Conservation (phyloP, 179 eudicot genomes). For the Spinacia oleracea region DNA sequence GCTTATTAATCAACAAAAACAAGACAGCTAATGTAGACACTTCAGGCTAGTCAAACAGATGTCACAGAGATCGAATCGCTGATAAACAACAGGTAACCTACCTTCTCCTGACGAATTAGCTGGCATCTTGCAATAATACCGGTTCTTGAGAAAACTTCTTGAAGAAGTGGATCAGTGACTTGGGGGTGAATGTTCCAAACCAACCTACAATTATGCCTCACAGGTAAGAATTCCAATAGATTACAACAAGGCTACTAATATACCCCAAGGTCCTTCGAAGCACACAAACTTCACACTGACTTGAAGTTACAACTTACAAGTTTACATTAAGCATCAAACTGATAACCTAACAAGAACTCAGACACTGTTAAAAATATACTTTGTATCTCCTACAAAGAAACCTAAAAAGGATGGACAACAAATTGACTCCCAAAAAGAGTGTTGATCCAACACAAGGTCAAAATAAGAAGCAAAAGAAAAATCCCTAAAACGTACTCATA, state of each 20-base stretch:
- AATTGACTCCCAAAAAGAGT: background rate
- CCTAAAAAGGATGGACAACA: background rate
- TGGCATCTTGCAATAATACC: slow-evolving; percentile 94
- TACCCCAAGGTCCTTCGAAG: background rate
- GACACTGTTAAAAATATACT: background rate
- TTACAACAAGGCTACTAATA: background rate
- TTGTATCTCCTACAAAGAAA: background rate
- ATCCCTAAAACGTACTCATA: slow-evolving; percentile 3
- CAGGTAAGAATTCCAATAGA: background rate
- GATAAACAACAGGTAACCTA: slow-evolving; percentile 16
- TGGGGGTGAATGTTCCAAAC: slow-evolving; percentile 90
- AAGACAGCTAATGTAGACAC: background rate
- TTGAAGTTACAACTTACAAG: background rate
- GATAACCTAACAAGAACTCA: background rate
- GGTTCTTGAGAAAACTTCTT: slow-evolving; percentile 81
- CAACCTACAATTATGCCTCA: slow-evolving; percentile 58
- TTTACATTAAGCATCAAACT: background rate
- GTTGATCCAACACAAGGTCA: slow-evolving; percentile 1
- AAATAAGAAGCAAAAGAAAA: background rate
- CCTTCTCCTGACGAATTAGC: slow-evolving; percentile 91
- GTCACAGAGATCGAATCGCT: background rate
- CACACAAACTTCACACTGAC: background rate
- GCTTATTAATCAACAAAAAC: background rate
- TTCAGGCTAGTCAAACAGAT: background rate
- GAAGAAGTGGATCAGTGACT: slow-evolving; percentile 88